Conservation (phyloP, 192 early-diverging fungal genomes). For the Geranomyces michiganensis region DNA sequence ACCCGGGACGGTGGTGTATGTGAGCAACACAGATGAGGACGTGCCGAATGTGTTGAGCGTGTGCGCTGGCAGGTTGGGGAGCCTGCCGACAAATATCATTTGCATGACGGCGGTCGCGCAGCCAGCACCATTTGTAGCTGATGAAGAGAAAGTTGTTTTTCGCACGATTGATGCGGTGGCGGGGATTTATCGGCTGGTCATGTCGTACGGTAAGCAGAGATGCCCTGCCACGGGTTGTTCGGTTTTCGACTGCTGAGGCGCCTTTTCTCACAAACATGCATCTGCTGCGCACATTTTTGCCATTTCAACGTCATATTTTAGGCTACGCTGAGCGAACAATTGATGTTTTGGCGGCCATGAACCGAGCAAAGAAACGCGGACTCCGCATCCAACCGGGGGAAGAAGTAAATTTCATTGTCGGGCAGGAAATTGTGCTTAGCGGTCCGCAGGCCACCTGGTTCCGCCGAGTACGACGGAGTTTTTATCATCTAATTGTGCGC, state of each 20-base stretch:
- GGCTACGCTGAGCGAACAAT: slow-evolving; percentile 50
- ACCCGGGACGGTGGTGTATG: slow-evolving; percentile 47
- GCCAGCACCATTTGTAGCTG: slow-evolving; percentile 47
- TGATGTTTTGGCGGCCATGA: slow-evolving; percentile 39
- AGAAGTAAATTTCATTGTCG: slow-evolving; percentile 42
- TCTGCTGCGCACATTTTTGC: no score
- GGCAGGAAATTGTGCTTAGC: slow-evolving; percentile 36
- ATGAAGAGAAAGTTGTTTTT: slow-evolving; percentile 47
- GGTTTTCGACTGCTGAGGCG: not conserved
- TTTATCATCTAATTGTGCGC: slow-evolving; percentile 34
- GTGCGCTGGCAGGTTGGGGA: slow-evolving; percentile 42
- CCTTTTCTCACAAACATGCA: no score
- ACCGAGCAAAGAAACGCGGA: slow-evolving; percentile 43
- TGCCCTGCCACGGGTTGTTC: not conserved
- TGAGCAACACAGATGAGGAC: slow-evolving; percentile 50
- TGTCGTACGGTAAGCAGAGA: slow-evolving; percentile 44
- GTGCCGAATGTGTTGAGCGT: slow-evolving; percentile 49
- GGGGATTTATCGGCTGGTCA: slow-evolving; percentile 50
- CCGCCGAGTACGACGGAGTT: slow-evolving; percentile 10
- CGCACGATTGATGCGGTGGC: slow-evolving; percentile 45
- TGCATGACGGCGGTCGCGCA: slow-evolving; percentile 46
- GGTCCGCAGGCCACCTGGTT: slow-evolving; percentile 15
- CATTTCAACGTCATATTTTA: no score
- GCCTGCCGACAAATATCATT: slow-evolving; percentile 45
- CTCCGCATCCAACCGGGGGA: slow-evolving; percentile 40